Conservation (phyloP, 176 grass and related monocot genomes). For the Musa acuminata region DNA sequence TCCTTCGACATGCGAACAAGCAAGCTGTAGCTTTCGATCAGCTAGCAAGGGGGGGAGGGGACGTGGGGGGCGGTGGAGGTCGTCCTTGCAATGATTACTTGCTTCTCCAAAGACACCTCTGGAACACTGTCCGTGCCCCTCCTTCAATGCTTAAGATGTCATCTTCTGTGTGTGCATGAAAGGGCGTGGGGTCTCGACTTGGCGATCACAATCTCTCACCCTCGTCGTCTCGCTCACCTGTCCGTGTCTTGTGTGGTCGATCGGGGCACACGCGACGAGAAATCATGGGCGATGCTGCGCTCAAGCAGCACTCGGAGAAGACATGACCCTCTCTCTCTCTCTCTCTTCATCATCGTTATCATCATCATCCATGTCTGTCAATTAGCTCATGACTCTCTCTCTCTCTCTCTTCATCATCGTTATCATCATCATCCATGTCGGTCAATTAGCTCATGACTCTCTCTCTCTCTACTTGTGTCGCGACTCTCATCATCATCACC, state of each 20-base stretch:
- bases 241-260: conserved; percentile 39
- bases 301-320: background rate
- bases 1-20: no score
- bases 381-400: background rate
- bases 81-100: background rate
- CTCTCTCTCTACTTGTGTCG: background rate
- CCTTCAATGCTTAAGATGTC: no score
- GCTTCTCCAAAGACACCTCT: background rate
- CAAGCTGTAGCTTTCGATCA: no score
- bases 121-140: background rate
- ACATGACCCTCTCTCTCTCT: background rate
- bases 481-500: background rate
- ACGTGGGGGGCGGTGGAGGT: background rate
- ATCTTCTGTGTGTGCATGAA: no score
- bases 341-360: background rate
- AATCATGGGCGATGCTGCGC: conserved; percentile 20
- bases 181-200: background rate
- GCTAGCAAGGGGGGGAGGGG: background rate
- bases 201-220: background rate
- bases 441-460: background rate
- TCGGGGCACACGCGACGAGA: conserved; percentile 38
- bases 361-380: no score
- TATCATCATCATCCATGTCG: no score
- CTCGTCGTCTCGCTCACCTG: background rate
- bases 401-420: background rate